Evolutionary conservation across 345 rosid genomes (phyloP).

Genomic region (Turnera subulata): DNA sequence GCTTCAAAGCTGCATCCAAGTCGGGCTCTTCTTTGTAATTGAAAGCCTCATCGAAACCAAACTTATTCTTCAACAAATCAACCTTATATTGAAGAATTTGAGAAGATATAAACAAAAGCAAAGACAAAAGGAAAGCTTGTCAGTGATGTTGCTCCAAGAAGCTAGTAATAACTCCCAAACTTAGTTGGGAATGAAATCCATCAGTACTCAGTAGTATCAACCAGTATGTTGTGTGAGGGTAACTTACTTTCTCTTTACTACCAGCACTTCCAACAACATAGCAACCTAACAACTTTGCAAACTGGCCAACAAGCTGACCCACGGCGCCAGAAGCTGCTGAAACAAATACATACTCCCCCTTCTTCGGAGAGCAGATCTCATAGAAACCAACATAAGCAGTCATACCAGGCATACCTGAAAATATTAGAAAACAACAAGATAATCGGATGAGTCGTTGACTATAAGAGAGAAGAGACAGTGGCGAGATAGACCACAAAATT

Average conservation of each 20-base stretch:
- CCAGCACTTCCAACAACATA: slow-evolving; percentile 39
- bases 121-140: not conserved
- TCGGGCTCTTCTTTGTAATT: slow-evolving; percentile 22
- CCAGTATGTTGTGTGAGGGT: not conserved
- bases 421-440: not conserved
- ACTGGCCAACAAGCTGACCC: slow-evolving; percentile 37
- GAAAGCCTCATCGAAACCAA: slow-evolving; percentile 21
- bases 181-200: not conserved
- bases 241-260: slow-evolving; percentile 24
- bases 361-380: slow-evolving; percentile 31
- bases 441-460: not conserved
- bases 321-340: slow-evolving; percentile 33
- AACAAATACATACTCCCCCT: slow-evolving; percentile 22
- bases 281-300: slow-evolving; percentile 26
- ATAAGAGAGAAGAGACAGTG: not conserved
- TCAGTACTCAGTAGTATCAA: not conserved
- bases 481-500: not conserved
- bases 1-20: slow-evolving; percentile 20
- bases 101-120: not conserved
- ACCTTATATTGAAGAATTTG: slow-evolving; percentile 7
- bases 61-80: slow-evolving; percentile 18
- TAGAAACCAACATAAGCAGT: slow-evolving; percentile 31
- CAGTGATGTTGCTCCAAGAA: not conserved
- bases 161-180: not conserved
- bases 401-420: slow-evolving; percentile 33